phyloP scores from a whole-genome alignment of 768 basidiomycete genomes.

The Melanogaster broomeanus region DNA sequence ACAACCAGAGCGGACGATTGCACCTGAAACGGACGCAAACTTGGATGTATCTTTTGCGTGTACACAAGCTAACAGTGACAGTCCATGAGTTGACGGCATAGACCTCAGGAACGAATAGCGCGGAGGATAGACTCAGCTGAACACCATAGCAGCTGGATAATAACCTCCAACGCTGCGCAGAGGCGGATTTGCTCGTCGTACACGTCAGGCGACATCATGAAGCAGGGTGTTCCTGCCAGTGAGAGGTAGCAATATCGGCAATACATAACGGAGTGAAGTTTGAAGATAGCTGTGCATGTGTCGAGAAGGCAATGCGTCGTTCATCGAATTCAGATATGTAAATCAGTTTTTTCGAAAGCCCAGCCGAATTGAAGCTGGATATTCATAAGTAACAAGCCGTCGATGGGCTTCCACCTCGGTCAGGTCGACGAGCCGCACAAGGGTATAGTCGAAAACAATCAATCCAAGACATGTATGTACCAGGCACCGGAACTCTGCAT shows the following conservation, averaged over 20 bases:
- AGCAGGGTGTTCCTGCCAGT: no score
- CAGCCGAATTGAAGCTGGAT: constrained; percentile 48
- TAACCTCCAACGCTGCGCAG: no score
- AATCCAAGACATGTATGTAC: constrained; percentile 66
- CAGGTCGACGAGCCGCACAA: constrained; percentile 64
- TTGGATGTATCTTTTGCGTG: no score
- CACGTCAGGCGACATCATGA: no score
- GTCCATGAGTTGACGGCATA: no score
- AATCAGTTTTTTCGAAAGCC: constrained; percentile 17
- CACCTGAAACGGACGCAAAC: no score
- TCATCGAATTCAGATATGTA: constrained; percentile 37
- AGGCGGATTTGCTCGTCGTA: no score
- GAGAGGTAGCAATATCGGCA: constrained; percentile 38
- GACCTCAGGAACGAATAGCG: no score
- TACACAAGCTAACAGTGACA: no score
- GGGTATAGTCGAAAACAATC: constrained; percentile 62
- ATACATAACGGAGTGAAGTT: constrained; percentile 47
- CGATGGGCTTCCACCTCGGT: constrained; percentile 38
- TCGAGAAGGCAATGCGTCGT: constrained; percentile 20
- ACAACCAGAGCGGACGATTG: no score
- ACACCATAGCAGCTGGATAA: no score
- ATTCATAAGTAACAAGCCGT: constrained; percentile 47
- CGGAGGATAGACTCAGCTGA: no score
- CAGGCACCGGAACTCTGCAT: constrained; percentile 39
- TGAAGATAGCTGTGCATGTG: constrained; percentile 48